Base-by-base conservation (phyloP, 2,329 filamentous ascomycete species). In the Diplodia mutila region DNA sequence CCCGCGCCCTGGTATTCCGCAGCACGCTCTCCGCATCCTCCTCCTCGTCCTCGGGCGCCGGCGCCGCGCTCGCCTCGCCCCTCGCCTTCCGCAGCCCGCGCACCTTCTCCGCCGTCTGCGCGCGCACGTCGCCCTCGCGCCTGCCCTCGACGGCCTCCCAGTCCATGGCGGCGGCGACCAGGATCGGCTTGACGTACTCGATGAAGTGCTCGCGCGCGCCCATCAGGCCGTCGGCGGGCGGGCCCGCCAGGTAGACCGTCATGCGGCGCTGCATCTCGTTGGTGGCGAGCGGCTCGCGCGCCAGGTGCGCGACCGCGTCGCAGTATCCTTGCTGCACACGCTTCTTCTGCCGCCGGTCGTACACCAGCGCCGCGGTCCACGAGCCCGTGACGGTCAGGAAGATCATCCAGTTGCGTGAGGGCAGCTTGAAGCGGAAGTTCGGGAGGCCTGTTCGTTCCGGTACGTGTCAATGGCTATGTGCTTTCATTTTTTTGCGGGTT, bases 401-500 rank as follows among this genome's bases (percentile, higher is more conserved):
- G 75, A 99, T 97, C 81, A 95, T 88, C 95, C 95, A 99, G 79
- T 98, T 98, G 69, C 95, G 91, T 21, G 94, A 98, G 8, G 95
- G 95, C 21, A 99, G 88, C 79, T 89, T 93, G 73, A 89, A 86
- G 69, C 91, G 91, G 69, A 97, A 87, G 72, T 90, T 91, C 61
- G 94, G 94, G 68, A 99, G 83, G 67, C 94, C 94, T 90, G 67
- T 18, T 42, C n/a, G 39, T 42, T 18, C 14, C 86, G 67, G 98
- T 85, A 64, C 54, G 91, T 87, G 65, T 89, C 89, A 12, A 90
- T 90, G 66, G 98, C 79, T 54, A 90, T 85, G 80, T 94, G 89
- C 82, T 98, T 98, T 75, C 81, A 94, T 88, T 95, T 95, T 99
- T 79, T n/a, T n/a, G n/a, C n/a, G n/a, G n/a, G n/a, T n/a, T n/a